Base-by-base conservation (phyloP, 2,329 filamentous ascomycete species). In the Arthrobotrys entomopaga region DNA sequence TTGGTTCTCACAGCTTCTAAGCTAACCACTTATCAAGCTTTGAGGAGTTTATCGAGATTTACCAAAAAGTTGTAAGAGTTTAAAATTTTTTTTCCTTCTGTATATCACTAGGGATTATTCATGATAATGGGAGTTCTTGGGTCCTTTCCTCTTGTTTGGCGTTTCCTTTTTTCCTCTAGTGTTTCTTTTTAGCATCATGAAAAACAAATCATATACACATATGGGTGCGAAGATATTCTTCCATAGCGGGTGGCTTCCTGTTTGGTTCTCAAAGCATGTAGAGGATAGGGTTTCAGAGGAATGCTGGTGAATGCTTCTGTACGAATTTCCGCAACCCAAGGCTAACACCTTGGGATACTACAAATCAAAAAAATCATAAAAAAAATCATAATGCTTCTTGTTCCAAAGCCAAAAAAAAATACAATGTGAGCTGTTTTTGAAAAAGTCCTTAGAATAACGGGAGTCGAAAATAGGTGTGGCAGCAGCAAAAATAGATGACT, bases 301-400 rank as follows among this genome's bases (percentile, higher is more conserved):
- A 66, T 73, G 54, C 67, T 73, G 67, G 67, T 65, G 61, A 73
- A 73, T 65, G 54, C 65, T 73, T n/a, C 67, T 73, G 67, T 72
- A 72, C 67, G n/a, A 53, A 54, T 34, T 64, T 38, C 15, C 48
- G 16, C 29, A 3, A 34, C 7, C 3, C 24, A 26, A n/a, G n/a
- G n/a, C n/a, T n/a, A n/a, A n/a, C n/a, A n/a, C n/a, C n/a, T n/a
- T n/a, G n/a, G 11, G 40, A 29, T 52, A 16, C 5, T 6, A 20
- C 20, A 58, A 58, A 46, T 19, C 54, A 58, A 58, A 43, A n/a
- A 57, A 16, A 40, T 38, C 6, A 15, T 38, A 40, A 40, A 57
- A 52, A 52, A 52, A 11, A 7, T 26, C 24, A 3, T 3, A 26
- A 26, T 26, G 7, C 3, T 26, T 7, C 7, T 3, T 26, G 24